Conservation (phyloP, 192 early-diverging fungal species). For the Coemansia sp. region DNA sequence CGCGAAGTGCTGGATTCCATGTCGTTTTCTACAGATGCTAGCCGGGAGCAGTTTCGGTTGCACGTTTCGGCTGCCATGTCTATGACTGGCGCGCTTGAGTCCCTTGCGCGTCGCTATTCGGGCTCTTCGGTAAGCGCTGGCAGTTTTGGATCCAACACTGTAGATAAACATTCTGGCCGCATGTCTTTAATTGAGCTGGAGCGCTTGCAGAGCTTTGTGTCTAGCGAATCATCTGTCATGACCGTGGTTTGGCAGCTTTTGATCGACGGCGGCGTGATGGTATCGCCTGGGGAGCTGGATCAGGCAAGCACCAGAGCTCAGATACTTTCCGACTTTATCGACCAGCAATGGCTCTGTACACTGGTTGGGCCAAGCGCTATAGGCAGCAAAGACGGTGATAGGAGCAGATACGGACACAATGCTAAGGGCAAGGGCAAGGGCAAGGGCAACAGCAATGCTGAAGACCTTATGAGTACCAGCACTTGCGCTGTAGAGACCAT, state of each 20-base stretch:
- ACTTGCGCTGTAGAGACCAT: background rate
- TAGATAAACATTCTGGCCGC: background rate
- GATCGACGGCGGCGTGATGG: conserved; percentile 43
- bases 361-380: background rate
- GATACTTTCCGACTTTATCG: conserved; percentile 41
- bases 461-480: background rate
- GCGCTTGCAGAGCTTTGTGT: conserved; percentile 15
- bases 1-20: conserved; percentile 46
- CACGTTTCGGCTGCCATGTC: conserved; percentile 16
- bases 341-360: conserved; percentile 37
- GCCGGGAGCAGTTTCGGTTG: conserved; percentile 26
- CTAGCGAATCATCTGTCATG: conserved; percentile 16
- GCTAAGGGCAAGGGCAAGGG: background rate
- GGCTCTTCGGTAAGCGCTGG: background rate
- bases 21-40: conserved; percentile 20
- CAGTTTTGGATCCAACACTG: background rate
- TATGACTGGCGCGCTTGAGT: conserved; percentile 19
- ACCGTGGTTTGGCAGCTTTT: conserved; percentile 48
- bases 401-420: too few species aligned
- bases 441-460: conserved; percentile 18
- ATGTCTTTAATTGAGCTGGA: conserved; percentile 14
- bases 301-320: conserved; percentile 19
- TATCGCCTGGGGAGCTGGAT: conserved; percentile 50
- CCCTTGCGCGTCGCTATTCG: background rate
- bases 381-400: too few species aligned